These are phyloP conservation scores for Powellomyces hirtus DNA, from an alignment of 192 early-diverging fungal genomes.

Conservation along the genomic window DNA sequence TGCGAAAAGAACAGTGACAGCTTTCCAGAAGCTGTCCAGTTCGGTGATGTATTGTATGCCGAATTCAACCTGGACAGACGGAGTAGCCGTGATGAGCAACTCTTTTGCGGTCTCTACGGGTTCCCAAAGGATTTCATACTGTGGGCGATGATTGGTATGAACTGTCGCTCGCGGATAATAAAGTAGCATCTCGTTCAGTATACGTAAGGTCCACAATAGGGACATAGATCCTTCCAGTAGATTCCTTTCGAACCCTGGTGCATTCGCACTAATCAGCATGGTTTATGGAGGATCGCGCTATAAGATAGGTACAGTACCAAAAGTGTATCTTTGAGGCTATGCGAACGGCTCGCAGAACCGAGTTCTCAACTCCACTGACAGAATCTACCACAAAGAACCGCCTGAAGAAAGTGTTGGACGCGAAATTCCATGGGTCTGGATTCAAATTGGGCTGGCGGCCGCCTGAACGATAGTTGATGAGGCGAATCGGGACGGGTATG, in stretches of 20 bases:
- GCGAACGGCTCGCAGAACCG: conserved; percentile 33
- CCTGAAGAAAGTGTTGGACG: conserved; percentile 30
- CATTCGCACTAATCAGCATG: neutral
- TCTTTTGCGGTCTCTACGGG: too few relatives aligned
- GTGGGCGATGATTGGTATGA: neutral
- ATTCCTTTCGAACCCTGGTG: conserved; percentile 32
- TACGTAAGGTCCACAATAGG: conserved; percentile 54
- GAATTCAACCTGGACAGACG: conserved; percentile 29
- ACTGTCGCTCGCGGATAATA: neutral
- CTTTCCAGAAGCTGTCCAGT: conserved; percentile 25
- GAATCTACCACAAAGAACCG: conserved; percentile 49
- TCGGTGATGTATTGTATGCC: conserved; percentile 27
- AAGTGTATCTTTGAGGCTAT: conserved; percentile 37
- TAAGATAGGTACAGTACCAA: conserved; percentile 27
- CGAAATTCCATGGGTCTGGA: conserved; percentile 20
- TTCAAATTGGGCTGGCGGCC: conserved; percentile 19
- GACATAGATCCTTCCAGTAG: conserved; percentile 36
- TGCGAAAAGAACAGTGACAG: conserved; percentile 40
- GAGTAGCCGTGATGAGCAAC: neutral
- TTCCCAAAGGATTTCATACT: neutral
- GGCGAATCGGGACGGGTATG: conserved; percentile 45
- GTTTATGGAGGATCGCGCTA: neutral
- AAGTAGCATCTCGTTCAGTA: conserved; percentile 32
- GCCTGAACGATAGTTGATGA: conserved; percentile 30
- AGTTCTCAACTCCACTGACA: conserved; percentile 42